Base-by-base conservation (phyloP, 371 early-diverging fungal genomes). In the Zychaea mexicana region DNA sequence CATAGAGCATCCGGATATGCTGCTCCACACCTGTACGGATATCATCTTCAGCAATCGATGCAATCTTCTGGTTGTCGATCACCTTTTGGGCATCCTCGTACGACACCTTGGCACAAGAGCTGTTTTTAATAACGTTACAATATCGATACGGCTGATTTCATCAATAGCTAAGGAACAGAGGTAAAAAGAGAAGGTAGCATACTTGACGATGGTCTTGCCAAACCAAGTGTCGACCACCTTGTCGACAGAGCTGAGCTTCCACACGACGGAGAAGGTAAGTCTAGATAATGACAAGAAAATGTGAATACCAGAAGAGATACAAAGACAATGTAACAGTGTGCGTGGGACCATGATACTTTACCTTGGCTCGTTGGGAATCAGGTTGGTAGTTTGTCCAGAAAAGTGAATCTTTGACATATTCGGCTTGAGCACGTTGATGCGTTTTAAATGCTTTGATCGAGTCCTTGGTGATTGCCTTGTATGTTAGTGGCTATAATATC, bases 71-170 rank as follows among this genome's bases (percentile, higher is more conserved):
- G 19, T 86, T 88, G 28, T 93, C 90, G 32, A 96, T 87, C 2
- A 94, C 82, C 17, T 78, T 68, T 73, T 98, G 94, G 0, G 97
- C 99, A 64, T 97, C 89, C 30, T 96, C 94, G 69, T 96, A 94
- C 19, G 90, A 84, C 31, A 96, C 78, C 66, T 85, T 85, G 32
- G 87, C 87, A 46, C 84, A 85, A 5, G 91, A 86, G 53, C 84
- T 79, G 53, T 26, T 31, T 10, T 36, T n/a, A 28, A 28, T 22
- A 33, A 38, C 8, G 27, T 52, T 28, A 36, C 15, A 36, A 36
- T 36, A 0, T 42, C n/a, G 4, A 42, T 42, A 13, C 15, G 2
- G 4, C 26, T n/a, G 2, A 21, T 6, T n/a, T 57, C 31, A n/a
- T n/a, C 33, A 30, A 3, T n/a, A n/a, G n/a, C n/a, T n/a, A n/a